Percentiles rank a stretch among this genome's conserved stretches.
phyloP scores from a whole-genome alignment of 1,139 yeast genomes.

The Sporopachydermia cereana region DNA sequence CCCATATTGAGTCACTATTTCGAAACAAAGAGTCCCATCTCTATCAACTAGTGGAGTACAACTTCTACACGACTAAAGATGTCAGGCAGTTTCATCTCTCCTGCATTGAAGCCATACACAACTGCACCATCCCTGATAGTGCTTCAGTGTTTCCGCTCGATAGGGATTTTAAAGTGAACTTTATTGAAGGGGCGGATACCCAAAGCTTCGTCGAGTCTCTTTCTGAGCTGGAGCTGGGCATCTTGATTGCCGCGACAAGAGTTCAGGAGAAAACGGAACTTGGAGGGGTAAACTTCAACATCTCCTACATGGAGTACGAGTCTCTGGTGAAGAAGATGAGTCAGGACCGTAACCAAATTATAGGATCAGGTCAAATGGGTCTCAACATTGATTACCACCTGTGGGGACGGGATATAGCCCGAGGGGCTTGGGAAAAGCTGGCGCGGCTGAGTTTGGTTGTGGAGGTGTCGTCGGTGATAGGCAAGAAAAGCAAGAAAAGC shows the following conservation, averaged over 20 bases:
- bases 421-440: conserved; percentile 27
- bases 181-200: conserved; percentile 24
- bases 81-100: conserved; percentile 41
- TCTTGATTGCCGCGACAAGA: conserved; percentile 66
- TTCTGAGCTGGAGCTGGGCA: conserved; percentile 56
- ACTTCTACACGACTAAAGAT: conserved; percentile 51
- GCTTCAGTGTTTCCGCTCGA: conserved; percentile 25
- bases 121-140: not conserved
- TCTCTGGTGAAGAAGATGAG: conserved; percentile 39
- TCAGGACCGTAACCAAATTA: conserved; percentile 24
- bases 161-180: conserved; percentile 19
- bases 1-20: conserved; percentile 15
- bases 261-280: conserved; percentile 49
- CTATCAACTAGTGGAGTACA: conserved; percentile 29
- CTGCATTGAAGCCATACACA: conserved; percentile 30
- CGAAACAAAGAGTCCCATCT: conserved; percentile 21
- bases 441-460: conserved; percentile 21
- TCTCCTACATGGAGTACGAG: conserved; percentile 69
- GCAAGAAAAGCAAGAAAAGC: conserved; percentile 9
- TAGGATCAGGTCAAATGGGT: conserved; percentile 6
- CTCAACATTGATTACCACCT: conserved; percentile 20
- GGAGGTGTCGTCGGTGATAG: conserved; percentile 13
- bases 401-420: conserved; percentile 23
- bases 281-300: conserved; percentile 54
- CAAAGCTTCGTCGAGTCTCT: conserved; percentile 29